Percentiles rank a stretch among this genome's conserved stretches.
phyloP scores from a whole-genome alignment of 352 stramenopile genomes.

The Thalassiosira livingstoniorum region DNA sequence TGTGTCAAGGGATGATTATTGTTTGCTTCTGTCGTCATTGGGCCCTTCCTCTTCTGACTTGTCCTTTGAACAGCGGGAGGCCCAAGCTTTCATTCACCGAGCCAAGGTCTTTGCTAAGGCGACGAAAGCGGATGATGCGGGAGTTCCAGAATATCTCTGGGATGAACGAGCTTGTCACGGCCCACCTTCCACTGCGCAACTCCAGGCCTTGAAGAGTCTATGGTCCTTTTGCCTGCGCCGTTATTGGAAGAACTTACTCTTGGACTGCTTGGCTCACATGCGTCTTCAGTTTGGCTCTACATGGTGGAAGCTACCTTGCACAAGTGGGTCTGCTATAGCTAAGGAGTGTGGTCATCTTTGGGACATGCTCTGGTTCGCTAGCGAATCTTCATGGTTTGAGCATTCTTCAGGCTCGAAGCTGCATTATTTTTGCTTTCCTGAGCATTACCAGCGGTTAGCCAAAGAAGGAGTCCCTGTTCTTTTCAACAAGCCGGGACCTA shows the following conservation, averaged over 20 bases:
- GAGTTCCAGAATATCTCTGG: constrained; percentile 40
- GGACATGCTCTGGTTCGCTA: constrained; percentile 17
- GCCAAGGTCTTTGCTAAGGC: constrained; percentile 24
- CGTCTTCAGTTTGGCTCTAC: not conserved
- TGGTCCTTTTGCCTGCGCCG: not conserved
- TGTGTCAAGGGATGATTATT: not conserved
- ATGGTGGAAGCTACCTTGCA: not conserved
- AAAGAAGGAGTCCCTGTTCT: constrained; percentile 48
- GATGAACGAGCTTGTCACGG: not conserved
- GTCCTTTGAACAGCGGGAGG: not conserved
- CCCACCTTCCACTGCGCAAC: not conserved
- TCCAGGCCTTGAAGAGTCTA: not conserved
- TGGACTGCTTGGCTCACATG: not conserved
- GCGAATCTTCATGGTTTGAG: constrained; percentile 51
- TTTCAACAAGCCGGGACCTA: constrained; percentile 26
- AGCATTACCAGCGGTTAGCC: constrained; percentile 21
- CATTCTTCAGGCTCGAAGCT: constrained; percentile 40
- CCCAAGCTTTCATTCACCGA: not conserved
- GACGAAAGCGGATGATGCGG: constrained; percentile 46
- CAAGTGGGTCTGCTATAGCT: too few relatives aligned
- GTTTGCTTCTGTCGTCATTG: not conserved
- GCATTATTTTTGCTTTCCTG: constrained; percentile 51
- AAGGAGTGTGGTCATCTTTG: too few relatives aligned
- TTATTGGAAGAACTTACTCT: not conserved
- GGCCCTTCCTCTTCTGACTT: not conserved